Conservation (phyloP, 2,329 filamentous ascomycete genomes). For the Sporothrix protearum region DNA sequence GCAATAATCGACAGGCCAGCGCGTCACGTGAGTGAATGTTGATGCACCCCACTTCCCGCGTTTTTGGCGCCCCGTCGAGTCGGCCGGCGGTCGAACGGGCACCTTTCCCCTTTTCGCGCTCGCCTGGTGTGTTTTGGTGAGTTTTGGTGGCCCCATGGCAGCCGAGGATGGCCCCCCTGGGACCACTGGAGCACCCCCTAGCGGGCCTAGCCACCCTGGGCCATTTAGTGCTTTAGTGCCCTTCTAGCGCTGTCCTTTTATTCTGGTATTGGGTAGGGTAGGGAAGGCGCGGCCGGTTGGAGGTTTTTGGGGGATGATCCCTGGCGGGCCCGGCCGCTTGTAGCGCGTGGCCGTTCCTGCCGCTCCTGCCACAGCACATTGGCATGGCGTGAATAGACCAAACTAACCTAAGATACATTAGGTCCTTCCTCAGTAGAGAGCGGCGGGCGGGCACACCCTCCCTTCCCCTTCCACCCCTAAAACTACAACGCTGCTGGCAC, state of each 20-base stretch:
- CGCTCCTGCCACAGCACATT: neutral
- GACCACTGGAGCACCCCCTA: too few species aligned
- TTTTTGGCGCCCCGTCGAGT: slow-evolving; percentile 26
- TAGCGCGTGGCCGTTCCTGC: neutral
- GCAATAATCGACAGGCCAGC: slow-evolving; percentile 16
- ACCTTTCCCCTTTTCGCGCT: slow-evolving; percentile 27
- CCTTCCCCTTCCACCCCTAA: neutral
- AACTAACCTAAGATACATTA: neutral
- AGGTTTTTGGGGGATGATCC: slow-evolving; percentile 5
- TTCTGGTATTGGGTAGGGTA: neutral
- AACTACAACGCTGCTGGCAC: slow-evolving; percentile 1
- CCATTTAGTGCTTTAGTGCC: slow-evolving; percentile 12
- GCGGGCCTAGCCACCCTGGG: neutral
- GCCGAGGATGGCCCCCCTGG: neutral
- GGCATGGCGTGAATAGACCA: neutral
- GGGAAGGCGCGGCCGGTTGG: slow-evolving; percentile 5
- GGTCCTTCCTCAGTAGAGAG: too few species aligned
- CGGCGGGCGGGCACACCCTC: neutral
- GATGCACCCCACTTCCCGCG: slow-evolving; percentile 27
- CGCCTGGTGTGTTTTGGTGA: slow-evolving; percentile 10
- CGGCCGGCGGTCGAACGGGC: slow-evolving; percentile 26
- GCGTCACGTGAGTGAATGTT: slow-evolving; percentile 25
- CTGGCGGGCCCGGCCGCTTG: neutral
- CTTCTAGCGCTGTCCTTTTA: slow-evolving; percentile 17
- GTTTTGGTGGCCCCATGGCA: neutral